A percentile compares a stretch with the other conserved stretches of the same genome.
These are phyloP conservation scores for Umbelopsis sp. DNA, from an alignment of 192 early-diverging fungal genomes.

Conservation along the genomic window DNA sequence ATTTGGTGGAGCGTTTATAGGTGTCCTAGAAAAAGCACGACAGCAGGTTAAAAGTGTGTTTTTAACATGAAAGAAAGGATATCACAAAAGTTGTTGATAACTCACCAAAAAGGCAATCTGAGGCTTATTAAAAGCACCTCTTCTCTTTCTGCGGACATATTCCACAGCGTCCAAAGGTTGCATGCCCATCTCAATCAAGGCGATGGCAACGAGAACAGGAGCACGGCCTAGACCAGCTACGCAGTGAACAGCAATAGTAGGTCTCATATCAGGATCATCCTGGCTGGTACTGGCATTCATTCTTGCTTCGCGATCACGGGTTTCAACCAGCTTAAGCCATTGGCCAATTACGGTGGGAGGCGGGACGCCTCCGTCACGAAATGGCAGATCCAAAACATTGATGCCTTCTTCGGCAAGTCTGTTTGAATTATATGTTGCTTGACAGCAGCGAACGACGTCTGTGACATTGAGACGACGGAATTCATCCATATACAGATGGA, in stretches of 20 bases:
- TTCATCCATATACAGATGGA: constrained; percentile 75
- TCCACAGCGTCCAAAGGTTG: constrained; percentile 75
- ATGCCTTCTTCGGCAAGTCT: constrained; percentile 65
- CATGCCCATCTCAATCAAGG: constrained; percentile 80
- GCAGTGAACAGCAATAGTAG: constrained; percentile 89
- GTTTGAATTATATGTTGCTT: constrained; percentile 78
- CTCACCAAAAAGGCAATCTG: constrained; percentile 68
- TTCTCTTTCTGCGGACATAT: constrained; percentile 70
- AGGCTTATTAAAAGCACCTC: constrained; percentile 80
- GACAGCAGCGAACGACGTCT: constrained; percentile 89
- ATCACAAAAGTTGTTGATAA: not conserved
- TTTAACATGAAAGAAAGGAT: not conserved
- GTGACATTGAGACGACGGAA: constrained; percentile 75
- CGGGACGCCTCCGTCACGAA: constrained; percentile 86
- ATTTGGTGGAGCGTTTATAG: constrained; percentile 38
- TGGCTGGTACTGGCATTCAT: constrained; percentile 25
- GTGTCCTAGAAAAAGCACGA: constrained; percentile 23
- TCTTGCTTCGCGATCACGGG: constrained; percentile 39
- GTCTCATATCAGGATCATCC: constrained; percentile 29
- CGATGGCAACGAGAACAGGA: constrained; percentile 86
- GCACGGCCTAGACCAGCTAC: constrained; percentile 95
- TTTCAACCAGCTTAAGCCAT: constrained; percentile 71
- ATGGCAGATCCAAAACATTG: constrained; percentile 86
- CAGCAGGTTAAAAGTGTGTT: not conserved
- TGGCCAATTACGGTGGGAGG: constrained; percentile 51